phyloP scores from a whole-genome alignment of 2,329 filamentous ascomycete species.

The Phaeoacremonium minimum region DNA sequence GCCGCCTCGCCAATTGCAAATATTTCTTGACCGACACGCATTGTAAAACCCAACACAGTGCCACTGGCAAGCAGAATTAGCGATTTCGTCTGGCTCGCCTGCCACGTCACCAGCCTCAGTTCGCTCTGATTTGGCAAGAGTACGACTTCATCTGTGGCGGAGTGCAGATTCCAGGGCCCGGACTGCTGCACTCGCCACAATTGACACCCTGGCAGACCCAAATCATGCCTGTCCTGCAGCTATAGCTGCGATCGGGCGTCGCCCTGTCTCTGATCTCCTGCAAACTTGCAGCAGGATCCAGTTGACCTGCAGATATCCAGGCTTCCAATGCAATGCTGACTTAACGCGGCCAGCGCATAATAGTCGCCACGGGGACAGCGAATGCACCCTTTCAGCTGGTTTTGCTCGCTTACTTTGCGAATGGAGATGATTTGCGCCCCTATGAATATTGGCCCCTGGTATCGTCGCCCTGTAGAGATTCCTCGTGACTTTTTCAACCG shows the following conservation, averaged over 20 bases:
- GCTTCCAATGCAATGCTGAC: background rate
- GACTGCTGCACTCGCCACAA: slow-evolving; percentile 14
- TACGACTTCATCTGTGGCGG: slow-evolving; percentile 28
- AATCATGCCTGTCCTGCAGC: slow-evolving; percentile 13
- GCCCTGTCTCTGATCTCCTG: slow-evolving; percentile 8
- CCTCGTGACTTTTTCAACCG: too few species aligned
- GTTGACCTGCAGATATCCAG: slow-evolving; percentile 1
- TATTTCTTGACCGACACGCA: background rate
- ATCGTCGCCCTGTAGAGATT: too few species aligned
- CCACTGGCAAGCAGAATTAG: too few species aligned
- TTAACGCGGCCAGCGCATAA: slow-evolving; percentile 5
- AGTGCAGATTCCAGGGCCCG: slow-evolving; percentile 20
- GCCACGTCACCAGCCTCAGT: slow-evolving; percentile 43
- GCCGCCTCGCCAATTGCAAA: background rate
- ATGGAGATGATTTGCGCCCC: background rate
- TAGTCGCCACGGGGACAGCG: slow-evolving; percentile 2
- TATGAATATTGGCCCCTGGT: background rate
- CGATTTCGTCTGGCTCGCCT: slow-evolving; percentile 14
- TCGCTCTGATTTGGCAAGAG: slow-evolving; percentile 10
- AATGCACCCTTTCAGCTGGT: background rate
- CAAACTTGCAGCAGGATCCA: slow-evolving; percentile 6
- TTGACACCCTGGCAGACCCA: slow-evolving; percentile 4
- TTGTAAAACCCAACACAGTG: too few species aligned
- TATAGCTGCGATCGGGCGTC: slow-evolving; percentile 2
- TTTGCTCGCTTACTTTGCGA: background rate